Base-by-base conservation (phyloP, 2,329 filamentous ascomycete species). In the Tolypocladium paradoxum region DNA sequence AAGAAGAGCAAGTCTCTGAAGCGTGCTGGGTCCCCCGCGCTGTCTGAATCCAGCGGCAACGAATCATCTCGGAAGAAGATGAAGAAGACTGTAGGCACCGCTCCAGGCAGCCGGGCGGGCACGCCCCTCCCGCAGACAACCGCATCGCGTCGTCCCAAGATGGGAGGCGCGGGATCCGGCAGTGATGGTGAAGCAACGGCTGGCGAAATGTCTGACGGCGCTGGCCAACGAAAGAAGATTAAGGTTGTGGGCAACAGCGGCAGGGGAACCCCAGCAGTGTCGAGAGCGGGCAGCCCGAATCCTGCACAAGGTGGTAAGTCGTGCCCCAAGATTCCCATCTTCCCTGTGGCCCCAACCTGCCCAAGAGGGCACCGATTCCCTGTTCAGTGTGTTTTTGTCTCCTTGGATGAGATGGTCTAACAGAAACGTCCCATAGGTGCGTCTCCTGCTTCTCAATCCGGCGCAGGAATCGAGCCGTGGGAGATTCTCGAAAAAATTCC, bases 11-110 rank as follows among this genome's bases (percentile, higher is more conserved):
- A 82, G 63, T 77, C 76, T 34, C 79, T 92, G 51, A 96, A 96
- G 73, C 84, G 92, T 33, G 80, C 88, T 34, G 90, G 90, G 20
- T 96, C 90, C 18, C 90, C 91, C 3, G 87, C 91, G 58, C 77
- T 88, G 34, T 96, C 90, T 2, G 92, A 97, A 66, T 90, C 90
- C 11, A 95, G 90, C 66, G 92, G 90, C 51, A 95, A 91, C 61
- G 92, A 97, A 67, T 92, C 88, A 0, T 82, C 84, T 27, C 85
- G 93, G 71, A 89, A 88, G 73, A 81, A 79, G 66, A 82, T 87
- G 65, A 88, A 85, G 72, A 87, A 86, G 65, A 78, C 82, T 56
- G 69, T 70, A 2, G 68, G 65, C 3, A 64, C 73, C 18, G 76
- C 77, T 16, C 66, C 74, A 2, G 73, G 73, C 51, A 83, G 81